These are phyloP conservation scores for Sporothrix curviconia DNA, from an alignment of 2,329 filamentous ascomycete genomes.

Conservation along the genomic window DNA sequence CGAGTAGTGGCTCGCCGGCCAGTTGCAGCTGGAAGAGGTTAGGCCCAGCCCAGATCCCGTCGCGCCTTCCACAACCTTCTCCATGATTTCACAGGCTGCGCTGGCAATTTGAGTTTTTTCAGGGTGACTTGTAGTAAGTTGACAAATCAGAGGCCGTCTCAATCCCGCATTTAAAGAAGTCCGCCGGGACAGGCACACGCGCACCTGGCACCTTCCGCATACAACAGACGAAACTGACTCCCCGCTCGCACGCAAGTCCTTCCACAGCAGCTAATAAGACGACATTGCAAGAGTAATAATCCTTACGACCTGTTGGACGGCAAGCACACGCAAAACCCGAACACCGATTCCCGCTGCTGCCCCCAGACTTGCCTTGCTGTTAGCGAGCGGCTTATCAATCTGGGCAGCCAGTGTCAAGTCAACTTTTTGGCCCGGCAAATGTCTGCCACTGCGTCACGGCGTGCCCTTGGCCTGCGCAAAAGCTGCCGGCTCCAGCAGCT, in stretches of 20 bases:
- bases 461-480: background rate
- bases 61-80: no score
- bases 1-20: no score
- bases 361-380: background rate
- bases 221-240: background rate
- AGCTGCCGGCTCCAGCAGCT: background rate
- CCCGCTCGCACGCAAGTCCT: no score
- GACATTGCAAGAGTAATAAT: no score
- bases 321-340: no score
- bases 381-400: conserved; percentile 4
- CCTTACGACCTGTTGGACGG: no score
- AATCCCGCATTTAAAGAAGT: background rate
- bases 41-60: no score
- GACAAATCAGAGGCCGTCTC: background rate
- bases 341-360: background rate
- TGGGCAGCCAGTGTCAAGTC: no score
- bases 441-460: background rate
- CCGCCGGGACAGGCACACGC: background rate
- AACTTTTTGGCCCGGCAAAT: conserved; percentile 4
- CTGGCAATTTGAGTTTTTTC: background rate
- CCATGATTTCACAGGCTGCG: background rate
- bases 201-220: background rate
- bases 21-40: no score
- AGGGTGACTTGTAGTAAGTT: background rate
- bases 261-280: no score